phyloP scores from a whole-genome alignment of 106 monocot genomes.

The Dioscorea dumetorum region DNA sequence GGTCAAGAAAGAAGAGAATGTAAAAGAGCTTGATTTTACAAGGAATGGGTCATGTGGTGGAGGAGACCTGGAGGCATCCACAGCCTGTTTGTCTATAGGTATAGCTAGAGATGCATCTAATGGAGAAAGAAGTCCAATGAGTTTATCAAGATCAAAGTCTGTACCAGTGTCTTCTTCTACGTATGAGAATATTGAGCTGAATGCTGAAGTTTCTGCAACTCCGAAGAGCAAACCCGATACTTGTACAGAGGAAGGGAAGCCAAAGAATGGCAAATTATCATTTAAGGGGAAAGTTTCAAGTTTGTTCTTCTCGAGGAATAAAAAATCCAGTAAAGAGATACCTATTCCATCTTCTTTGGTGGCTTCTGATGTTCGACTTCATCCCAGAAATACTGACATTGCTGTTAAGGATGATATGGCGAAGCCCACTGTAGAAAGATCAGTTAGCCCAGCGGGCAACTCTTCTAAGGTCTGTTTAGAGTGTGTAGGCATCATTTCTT shows the following conservation, averaged over 20 bases:
- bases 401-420: not conserved
- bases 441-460: too few species aligned
- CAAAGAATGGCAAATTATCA: slow-evolving; percentile 43
- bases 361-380: slow-evolving; percentile 7
- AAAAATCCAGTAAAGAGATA: slow-evolving; percentile 43
- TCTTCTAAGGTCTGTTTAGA: too few species aligned
- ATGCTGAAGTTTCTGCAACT: slow-evolving; percentile 19
- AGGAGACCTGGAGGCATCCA: slow-evolving; percentile 18
- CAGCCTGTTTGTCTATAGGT: slow-evolving; percentile 16
- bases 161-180: slow-evolving; percentile 47
- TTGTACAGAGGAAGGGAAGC: slow-evolving; percentile 23
- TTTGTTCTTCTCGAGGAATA: slow-evolving; percentile 64
- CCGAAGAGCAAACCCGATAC: slow-evolving; percentile 11
- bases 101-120: slow-evolving; percentile 12
- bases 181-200: slow-evolving; percentile 30
- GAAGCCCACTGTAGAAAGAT: too few species aligned
- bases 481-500: too few species aligned
- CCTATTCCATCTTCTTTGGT: slow-evolving; percentile 11
- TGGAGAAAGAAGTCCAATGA: slow-evolving; percentile 9
- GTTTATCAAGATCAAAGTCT: slow-evolving; percentile 60
- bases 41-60: slow-evolving; percentile 19
- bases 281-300: slow-evolving; percentile 73
- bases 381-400: not conserved
- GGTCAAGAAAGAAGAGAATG: slow-evolving; percentile 29
- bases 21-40: slow-evolving; percentile 7